phyloP scores from a whole-genome alignment of 306 rosid species.

The Cercis canadensis region DNA sequence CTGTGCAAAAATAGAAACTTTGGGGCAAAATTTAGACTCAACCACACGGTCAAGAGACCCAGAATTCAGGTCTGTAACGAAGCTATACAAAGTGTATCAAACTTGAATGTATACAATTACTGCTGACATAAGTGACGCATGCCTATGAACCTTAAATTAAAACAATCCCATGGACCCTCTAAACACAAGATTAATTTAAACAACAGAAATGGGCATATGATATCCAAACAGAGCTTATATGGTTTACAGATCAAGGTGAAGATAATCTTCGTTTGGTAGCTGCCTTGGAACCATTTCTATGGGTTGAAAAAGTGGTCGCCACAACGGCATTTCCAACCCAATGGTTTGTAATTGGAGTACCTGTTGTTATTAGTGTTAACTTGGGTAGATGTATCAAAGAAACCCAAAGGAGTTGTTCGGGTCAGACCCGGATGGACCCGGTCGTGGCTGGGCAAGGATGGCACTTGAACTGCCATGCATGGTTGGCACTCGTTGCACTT shows the following conservation, averaged over 20 bases:
- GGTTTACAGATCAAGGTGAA: conserved; percentile 22
- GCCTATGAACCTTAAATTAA: conserved; percentile 22
- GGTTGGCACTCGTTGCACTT: conserved; percentile 92
- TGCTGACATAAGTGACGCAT: conserved; percentile 48
- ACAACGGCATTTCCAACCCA: conserved; percentile 97
- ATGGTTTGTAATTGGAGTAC: conserved; percentile 94
- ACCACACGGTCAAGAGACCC: neutral
- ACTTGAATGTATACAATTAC: conserved; percentile 51
- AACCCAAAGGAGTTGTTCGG: conserved; percentile 36
- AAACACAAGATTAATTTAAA: conserved; percentile 29
- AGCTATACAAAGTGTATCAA: conserved; percentile 39
- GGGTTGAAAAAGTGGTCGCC: conserved; percentile 84
- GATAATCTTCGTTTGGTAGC: conserved; percentile 4
- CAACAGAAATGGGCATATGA: neutral
- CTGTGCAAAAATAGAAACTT: neutral
- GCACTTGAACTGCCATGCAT: conserved; percentile 94
- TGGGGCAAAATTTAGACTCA: neutral
- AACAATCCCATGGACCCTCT: conserved; percentile 18
- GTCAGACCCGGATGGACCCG: conserved; percentile 43
- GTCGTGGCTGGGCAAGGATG: conserved; percentile 56
- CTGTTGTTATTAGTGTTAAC: conserved; percentile 36
- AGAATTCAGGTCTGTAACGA: conserved; percentile 27
- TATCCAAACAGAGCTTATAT: no score
- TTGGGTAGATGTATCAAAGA: conserved; percentile 49
- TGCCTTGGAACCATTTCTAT: conserved; percentile 34